Base-by-base conservation (phyloP, 1,139 yeast genomes). In the Candida sojae region DNA sequence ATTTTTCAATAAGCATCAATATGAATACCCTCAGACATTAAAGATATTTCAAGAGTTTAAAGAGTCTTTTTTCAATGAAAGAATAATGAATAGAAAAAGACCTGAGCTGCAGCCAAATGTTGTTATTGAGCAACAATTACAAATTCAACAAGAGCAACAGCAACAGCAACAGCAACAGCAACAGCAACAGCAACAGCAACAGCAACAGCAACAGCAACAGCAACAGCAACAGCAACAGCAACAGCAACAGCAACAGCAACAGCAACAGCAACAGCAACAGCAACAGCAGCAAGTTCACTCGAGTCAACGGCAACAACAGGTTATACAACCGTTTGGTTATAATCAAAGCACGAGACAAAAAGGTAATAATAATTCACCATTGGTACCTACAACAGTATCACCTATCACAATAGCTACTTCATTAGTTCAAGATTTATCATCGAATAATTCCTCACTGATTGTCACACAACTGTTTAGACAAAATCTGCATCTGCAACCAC, bases 11-110 rank as follows among this genome's bases (percentile, higher is more conserved):
- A 73, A 73, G 44, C 71, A 73, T 57, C 74, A 71, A 48, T 67
- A 60, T 51, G 77, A 74, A 38, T 80, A 78, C 53, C 78, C 79
- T 1, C 77, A 78, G 56, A 77, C 83, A 2, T 66, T 71, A 42
- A 74, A 75, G 54, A 57, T 77, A 3, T 80, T 79, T 54, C 82
- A 79, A 47, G 75, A 73, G 44, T 78, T 80, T 59, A 79, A 79
- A 55, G 66, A 65, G 33, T 70, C 80, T 26, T 80, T 80, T 53
- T 71, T 75, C 59, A 77, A 77, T 51, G 84, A 80, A 57, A 63
- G 81, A 52, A 66, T 75, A 26, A 67, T 70, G 11, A 70, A 66
- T 48, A 58, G 67, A 50, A 58, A 77, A 42, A 59, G 71, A 5
- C 53, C 59, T 35, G 64, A 66, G 44, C 66, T 57, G 38, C 68